Evolutionary conservation across 2,329 filamentous ascomycete species (phyloP), one percentile per base, ranked within the genome.

Genomic region (Cyphellophora europaea): DNA sequence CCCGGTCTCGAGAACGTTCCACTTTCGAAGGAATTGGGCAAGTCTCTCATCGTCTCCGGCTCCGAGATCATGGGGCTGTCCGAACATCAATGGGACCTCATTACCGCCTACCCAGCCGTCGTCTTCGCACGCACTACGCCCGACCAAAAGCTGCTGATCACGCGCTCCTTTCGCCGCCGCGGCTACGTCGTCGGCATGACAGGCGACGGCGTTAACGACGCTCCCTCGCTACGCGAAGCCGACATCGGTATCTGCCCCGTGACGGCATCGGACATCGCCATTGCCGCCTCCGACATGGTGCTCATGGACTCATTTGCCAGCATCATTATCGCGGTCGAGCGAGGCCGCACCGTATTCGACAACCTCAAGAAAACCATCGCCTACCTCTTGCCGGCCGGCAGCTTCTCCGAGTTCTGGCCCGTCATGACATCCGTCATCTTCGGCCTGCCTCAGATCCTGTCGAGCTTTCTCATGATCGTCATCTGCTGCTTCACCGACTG

Each of bases 121-220:
- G 78, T 87, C 10, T 86, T 87, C 52, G 77, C 82, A 1, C 68
- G 80, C 10, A 87, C 81, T 0, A 86, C 82, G 0, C 82, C 81
- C 0, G 81, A 87, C 50, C 81, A 87, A 52, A 88, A 88, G 53
- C 70, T 87, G 5, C 75, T 79, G 19, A 87, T 87, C 41, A 81
- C 88, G n/a, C 72, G 73, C 18, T 80, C 83, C 53, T 78, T 86
- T 41, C 81, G 84, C 51, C 57, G 66, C 1, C 64, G 72, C 6
- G 65, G 71, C 4, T 63, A 74, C 27, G 70, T 73, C 19, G 71
- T 77, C 5, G 72, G 64, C 5, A 71, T 67, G 63, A 66, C 62
- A 2, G 63, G 65, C 4, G 62, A 63, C 39, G 64, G 64, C 23
- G 63, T 67, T 14, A 67, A 67, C 38, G 63, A 67, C 42, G 62